phyloP scores from a whole-genome alignment of 768 basidiomycete species.

The Cyathus striatus region DNA sequence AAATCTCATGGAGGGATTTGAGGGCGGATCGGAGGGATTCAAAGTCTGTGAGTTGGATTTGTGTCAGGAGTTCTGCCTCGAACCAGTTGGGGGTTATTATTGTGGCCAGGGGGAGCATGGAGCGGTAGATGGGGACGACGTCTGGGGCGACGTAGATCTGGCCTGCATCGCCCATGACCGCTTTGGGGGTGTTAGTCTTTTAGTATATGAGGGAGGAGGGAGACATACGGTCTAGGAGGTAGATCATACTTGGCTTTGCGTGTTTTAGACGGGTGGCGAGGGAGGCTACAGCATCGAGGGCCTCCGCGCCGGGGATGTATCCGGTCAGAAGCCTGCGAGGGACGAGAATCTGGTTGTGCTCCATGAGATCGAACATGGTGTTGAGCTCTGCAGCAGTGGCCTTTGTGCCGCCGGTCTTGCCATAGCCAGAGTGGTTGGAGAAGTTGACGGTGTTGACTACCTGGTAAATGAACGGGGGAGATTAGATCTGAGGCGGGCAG shows the following conservation, averaged over 20 bases:
- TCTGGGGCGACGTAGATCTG: slow-evolving; percentile 83
- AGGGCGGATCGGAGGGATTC: slow-evolving; percentile 66
- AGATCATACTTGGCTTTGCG: slow-evolving; percentile 59
- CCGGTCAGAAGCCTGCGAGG: slow-evolving; percentile 82
- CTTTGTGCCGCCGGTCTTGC: slow-evolving; percentile 72
- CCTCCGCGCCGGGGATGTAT: slow-evolving; percentile 84
- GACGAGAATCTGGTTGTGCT: slow-evolving; percentile 67
- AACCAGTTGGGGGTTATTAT: slow-evolving; percentile 99
- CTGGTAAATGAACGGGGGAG: slow-evolving; percentile 27
- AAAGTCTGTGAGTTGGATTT: slow-evolving; percentile 60
- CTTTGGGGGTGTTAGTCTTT: slow-evolving; percentile 30
- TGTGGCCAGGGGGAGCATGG: slow-evolving; percentile 76
- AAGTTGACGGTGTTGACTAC: slow-evolving; percentile 91
- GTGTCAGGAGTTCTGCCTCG: slow-evolving; percentile 86
- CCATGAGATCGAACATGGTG: slow-evolving; percentile 68
- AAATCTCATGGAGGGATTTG: slow-evolving; percentile 66
- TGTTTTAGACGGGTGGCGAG: slow-evolving; percentile 58
- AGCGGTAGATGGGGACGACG: slow-evolving; percentile 82
- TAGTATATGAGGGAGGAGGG: neutral
- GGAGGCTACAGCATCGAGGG: slow-evolving; percentile 60
- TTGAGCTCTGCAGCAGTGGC: slow-evolving; percentile 75
- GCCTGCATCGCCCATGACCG: slow-evolving; percentile 93
- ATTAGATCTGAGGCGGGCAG: neutral
- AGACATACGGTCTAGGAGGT: slow-evolving; percentile 86
- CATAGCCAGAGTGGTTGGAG: slow-evolving; percentile 92